These are phyloP conservation scores for Catenaria anguillulae DNA, from an alignment of 371 early-diverging fungal species.

Conservation along the genomic window DNA sequence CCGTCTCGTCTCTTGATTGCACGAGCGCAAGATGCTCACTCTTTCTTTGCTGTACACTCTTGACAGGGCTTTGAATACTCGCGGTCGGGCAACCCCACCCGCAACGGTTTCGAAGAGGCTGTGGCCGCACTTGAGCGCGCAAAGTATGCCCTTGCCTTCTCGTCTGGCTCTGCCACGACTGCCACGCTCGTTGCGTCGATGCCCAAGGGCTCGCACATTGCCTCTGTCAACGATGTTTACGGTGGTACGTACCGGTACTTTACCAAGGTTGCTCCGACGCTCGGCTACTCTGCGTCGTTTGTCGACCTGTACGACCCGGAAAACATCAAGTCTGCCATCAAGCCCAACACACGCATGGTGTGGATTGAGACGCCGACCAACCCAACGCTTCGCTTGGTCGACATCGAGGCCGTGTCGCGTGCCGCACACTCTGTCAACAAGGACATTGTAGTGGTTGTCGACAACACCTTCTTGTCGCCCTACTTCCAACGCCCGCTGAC, in stretches of 20 bases:
- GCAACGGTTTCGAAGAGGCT: conserved; percentile 73
- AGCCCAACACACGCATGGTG: conserved; percentile 59
- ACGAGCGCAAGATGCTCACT: conserved; percentile 7
- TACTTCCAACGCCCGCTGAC: conserved; percentile 87
- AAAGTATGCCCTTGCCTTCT: conserved; percentile 78
- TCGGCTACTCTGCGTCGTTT: conserved; percentile 65
- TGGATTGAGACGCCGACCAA: conserved; percentile 97
- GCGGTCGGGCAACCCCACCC: conserved; percentile 87
- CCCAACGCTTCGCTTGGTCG: conserved; percentile 85
- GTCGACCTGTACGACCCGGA: conserved; percentile 68
- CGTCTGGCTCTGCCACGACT: conserved; percentile 86
- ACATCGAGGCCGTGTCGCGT: conserved; percentile 71
- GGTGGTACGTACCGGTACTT: conserved; percentile 95
- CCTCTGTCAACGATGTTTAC: conserved; percentile 90
- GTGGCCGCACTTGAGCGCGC: conserved; percentile 82
- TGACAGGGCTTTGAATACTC: conserved; percentile 90
- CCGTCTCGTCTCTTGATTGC: conserved; percentile 1
- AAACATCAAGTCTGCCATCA: conserved; percentile 45
- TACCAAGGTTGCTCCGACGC: conserved; percentile 69
- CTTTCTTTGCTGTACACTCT: too few relatives aligned
- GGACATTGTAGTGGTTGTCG: conserved; percentile 68
- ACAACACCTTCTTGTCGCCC: conserved; percentile 96
- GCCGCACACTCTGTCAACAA: conserved; percentile 58
- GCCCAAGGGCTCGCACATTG: conserved; percentile 60
- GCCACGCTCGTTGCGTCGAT: conserved; percentile 68